Conservation (phyloP, 441 rosid genomes). For the Mallotus repandus region DNA sequence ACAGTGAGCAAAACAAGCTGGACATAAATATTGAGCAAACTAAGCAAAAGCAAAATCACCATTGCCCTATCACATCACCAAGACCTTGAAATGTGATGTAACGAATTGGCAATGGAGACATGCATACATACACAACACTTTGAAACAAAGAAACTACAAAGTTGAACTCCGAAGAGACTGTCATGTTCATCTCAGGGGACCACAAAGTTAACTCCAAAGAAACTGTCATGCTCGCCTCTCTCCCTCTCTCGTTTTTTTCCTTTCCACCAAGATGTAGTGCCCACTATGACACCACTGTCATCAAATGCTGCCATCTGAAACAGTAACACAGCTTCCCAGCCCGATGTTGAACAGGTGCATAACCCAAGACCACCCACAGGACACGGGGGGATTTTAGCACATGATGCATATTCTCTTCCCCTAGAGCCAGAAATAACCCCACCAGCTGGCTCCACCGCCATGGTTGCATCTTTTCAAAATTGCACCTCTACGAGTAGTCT, state of each 20-base stretch:
- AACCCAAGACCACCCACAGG: neutral
- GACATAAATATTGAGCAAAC: neutral
- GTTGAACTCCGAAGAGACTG: no score
- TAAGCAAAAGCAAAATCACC: neutral
- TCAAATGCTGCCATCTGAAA: neutral
- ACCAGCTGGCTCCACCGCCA: slow-evolving; percentile 5
- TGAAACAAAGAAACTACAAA: neutral
- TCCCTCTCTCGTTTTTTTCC: neutral
- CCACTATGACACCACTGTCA: no score
- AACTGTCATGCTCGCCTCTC: neutral
- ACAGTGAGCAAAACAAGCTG: neutral
- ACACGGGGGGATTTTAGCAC: neutral
- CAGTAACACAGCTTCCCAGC: neutral
- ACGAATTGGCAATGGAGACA: neutral
- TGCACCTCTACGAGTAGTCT: slow-evolving; percentile 13
- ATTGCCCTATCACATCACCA: neutral
- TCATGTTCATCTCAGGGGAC: no score
- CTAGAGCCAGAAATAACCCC: neutral
- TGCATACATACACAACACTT: neutral
- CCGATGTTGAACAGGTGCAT: neutral
- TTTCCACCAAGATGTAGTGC: no score
- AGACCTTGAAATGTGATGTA: neutral
- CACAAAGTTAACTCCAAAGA: neutral
- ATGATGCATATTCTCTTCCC: neutral
- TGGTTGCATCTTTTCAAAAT: slow-evolving; percentile 17